A percentile compares a stretch with the other conserved stretches of the same genome.
Conservation (phyloP, 176 grass and related monocot genomes). For the Triticum monococcum region DNA sequence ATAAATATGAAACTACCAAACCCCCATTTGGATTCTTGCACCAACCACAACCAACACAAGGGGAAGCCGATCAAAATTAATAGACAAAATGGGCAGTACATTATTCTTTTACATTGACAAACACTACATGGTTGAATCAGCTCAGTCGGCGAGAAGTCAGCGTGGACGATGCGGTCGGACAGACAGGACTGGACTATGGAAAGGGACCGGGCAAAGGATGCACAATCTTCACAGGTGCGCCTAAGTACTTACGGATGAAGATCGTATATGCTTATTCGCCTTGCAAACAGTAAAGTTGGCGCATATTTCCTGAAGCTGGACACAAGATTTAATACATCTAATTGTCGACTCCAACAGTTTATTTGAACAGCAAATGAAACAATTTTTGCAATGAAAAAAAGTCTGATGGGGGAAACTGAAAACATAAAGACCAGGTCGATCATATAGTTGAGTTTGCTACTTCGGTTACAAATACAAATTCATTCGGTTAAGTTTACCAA, state of each 20-base stretch:
- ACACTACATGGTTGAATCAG: slow-evolving; percentile 8
- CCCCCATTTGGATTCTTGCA: not conserved
- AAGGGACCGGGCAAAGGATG: slow-evolving; percentile 10
- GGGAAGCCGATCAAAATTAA: slow-evolving; percentile 26
- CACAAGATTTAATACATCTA: slow-evolving; percentile 8
- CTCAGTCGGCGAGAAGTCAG: slow-evolving; percentile 14
- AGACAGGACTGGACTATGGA: not conserved
- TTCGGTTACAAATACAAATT: not conserved
- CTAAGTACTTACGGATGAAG: not conserved
- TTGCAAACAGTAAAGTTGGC: slow-evolving; percentile 67
- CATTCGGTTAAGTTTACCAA: not conserved
- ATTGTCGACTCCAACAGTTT: not conserved
- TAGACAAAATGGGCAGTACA: not conserved
- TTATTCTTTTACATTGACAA: slow-evolving; percentile 35
- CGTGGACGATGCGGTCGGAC: not conserved
- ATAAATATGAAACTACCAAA: slow-evolving; percentile 11
- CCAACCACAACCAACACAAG: slow-evolving; percentile 11
- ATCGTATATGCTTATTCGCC: slow-evolving; percentile 32
- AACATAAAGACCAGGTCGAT: not conserved
- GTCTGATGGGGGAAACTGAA: not conserved
- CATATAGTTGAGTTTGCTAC: not conserved
- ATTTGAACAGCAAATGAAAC: slow-evolving; percentile 6
- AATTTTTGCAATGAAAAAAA: not conserved
- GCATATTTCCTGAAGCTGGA: slow-evolving; percentile 84
- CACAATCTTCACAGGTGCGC: not conserved